Percentiles rank a stretch among this genome's conserved stretches.
Conservation (phyloP, 2,329 filamentous ascomycete species). For the Diaporthe vexans region DNA sequence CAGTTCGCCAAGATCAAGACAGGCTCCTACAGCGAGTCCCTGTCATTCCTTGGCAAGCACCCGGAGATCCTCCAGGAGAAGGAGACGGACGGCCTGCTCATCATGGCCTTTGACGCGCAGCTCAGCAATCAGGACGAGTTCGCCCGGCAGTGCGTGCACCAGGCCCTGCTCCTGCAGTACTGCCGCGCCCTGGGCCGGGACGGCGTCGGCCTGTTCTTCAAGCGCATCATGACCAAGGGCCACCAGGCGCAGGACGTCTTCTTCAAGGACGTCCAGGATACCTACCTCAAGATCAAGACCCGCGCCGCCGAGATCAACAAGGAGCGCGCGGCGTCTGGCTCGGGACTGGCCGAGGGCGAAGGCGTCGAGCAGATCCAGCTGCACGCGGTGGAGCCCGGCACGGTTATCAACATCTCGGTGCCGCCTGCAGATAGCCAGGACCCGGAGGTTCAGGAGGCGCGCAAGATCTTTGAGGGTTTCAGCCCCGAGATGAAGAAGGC, state of each 20-base stretch:
- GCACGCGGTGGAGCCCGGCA: conserved; percentile 94
- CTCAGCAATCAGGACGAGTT: conserved; percentile 82
- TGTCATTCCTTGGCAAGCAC: conserved; percentile 84
- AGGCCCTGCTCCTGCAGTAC: conserved; percentile 93
- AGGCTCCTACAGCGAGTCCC: conserved; percentile 79
- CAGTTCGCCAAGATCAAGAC: conserved; percentile 84
- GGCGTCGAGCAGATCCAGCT: conserved; percentile 97
- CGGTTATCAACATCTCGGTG: conserved; percentile 89
- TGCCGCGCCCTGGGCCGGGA: conserved; percentile 91
- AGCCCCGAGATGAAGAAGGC: conserved; percentile 84
- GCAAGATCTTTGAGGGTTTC: conserved; percentile 88
- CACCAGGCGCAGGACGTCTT: conserved; percentile 95
- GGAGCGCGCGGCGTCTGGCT: conserved; percentile 56
- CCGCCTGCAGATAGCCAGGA: conserved; percentile 79
- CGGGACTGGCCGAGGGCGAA: conserved; percentile 55
- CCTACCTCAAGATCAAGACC: conserved; percentile 84
- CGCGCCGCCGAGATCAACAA: conserved; percentile 79
- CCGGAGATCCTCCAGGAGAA: conserved; percentile 84
- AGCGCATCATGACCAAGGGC: conserved; percentile 88
- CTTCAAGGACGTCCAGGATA: conserved; percentile 91
- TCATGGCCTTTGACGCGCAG: conserved; percentile 92
- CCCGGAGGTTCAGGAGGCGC: conserved; percentile 71
- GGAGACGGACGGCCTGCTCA: conserved; percentile 90
- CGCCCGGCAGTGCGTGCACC: conserved; percentile 90
- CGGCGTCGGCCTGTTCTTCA: conserved; percentile 94